A percentile compares a stretch with the other conserved stretches of the same genome.
Evolutionary conservation across 768 basidiomycete species (phyloP).

Genomic region (Suillus weaverae): DNA sequence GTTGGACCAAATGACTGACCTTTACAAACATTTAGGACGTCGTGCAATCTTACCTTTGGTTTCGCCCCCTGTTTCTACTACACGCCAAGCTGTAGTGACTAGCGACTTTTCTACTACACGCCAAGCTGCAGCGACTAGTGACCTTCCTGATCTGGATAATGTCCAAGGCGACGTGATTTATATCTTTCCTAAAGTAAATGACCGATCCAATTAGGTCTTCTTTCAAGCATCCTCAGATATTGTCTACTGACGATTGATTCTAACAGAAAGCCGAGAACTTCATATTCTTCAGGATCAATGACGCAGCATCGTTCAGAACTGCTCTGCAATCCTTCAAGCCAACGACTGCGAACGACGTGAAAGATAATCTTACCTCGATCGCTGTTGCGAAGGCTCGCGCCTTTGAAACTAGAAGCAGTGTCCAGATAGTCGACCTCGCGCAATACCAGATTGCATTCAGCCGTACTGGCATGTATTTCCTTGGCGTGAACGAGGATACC

Average conservation of each 20-base stretch:
- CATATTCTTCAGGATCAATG: background rate
- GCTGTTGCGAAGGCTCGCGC: no score
- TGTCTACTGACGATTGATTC: background rate
- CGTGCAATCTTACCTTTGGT: background rate
- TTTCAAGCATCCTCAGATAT: background rate
- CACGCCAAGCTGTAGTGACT: no score
- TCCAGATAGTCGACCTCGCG: no score
- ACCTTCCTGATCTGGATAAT: background rate
- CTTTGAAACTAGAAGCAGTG: no score
- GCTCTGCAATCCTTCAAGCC: no score
- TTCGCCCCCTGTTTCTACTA: background rate
- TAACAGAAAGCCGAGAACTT: background rate
- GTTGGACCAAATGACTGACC: background rate
- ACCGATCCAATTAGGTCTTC: background rate
- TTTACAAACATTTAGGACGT: background rate
- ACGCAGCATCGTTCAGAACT: background rate
- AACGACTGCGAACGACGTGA: no score
- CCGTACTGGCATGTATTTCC: background rate
- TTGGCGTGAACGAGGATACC: background rate
- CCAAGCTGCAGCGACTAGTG: no score
- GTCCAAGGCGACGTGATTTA: background rate
- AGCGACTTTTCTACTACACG: no score
- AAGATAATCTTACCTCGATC: no score
- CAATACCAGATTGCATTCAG: background rate
- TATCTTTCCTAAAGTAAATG: background rate